Base-by-base conservation (phyloP, 2,329 filamentous ascomycete species). In the Nannizzia gypsea region DNA sequence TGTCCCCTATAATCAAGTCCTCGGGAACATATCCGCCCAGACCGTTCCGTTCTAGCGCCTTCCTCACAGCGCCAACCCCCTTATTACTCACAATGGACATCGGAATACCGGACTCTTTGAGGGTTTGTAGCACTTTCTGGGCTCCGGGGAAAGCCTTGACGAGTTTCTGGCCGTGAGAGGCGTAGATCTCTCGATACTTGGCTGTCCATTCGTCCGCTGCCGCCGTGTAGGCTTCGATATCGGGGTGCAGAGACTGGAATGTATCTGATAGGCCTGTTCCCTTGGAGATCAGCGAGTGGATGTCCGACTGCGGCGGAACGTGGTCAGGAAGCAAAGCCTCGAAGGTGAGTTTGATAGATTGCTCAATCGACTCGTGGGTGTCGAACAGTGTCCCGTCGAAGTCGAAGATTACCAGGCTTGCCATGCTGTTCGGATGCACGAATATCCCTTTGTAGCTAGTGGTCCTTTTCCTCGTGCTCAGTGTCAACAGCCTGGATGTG, bases 311-410 rank as follows among this genome's bases (percentile, higher is more conserved):
- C 6, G 50, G 57, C 24, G 60, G 60, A 11, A 57, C 42, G 46
- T 62, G 50, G 11, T 13, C 28, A 1, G 60, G 60, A 13, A 62
- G 57, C 3, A 62, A 44, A 40, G 57, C 57, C 15, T 57, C 34
- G 40, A 62, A 62, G 44, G 60, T 62, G 40, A 62, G 60, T 26
- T 54, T 59, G 60, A 62, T 59, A 26, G 57, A 46, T 15, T 62
- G 57, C 24, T 50, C 40, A 34, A 62, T 62, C 42, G 60, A 62
- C 31, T 55, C 60, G 42, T 59, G 60, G 57, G 60, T 62, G 46
- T 62, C 60, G 52, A 62, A 59, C n/a, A 62, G 57, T 13, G 60
- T 62, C 8, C 60, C 60, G 26, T 62, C 60, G 15, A 62, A 62
- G 44, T 62, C 60, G 57, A 62, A 62, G 52, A 62, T 62, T 15